Base-by-base conservation (phyloP, 1,284 basidiomycete genomes). In the Pseudozyma sp. region DNA sequence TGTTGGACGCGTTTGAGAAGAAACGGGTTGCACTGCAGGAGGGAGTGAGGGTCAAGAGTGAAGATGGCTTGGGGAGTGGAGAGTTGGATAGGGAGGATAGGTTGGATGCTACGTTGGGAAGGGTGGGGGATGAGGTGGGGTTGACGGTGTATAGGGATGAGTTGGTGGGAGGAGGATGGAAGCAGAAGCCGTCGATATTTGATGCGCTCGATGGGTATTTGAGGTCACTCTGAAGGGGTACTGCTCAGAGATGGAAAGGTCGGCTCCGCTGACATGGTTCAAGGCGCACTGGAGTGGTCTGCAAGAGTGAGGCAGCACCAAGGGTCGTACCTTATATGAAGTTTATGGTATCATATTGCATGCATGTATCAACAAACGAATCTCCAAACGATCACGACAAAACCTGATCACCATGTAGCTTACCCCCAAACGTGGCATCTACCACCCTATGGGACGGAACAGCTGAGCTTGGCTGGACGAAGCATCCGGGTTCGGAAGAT, bases 201-300 rank as follows among this genome's bases (percentile, higher is more conserved):
- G 70, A 73, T 42, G 51, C 48, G 1, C 16, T 73, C 4, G 70
- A 73, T 49, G 49, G 65, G 19, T 63, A 59, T 48, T 24, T 55
- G 16, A 0, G 54, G 6, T 47, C 54, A n/a, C 37, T 55, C 5
- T 55, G 34, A 47, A 16, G 17, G 19, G 24, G 3, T 13, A n/a
- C 16, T n/a, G 49, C n/a, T 29, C 6, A 5, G 30, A 33, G 7
- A 14, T 14, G 8, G 31, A 30, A 24, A 24, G 4, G 24, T 24
- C 4, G 24, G 24, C 24, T 24, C 24, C 4, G 24, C 24, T 24
- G 24, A 24, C 24, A 1, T 24, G 24, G 4, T 24, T 24, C 24
- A 24, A 24, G 24, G 24, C 24, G 24, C 24, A 24, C 24, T 24
- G 24, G 24, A 4, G 24, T 24, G 1, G 24, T 24, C 24, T 24